A percentile compares a stretch with the other conserved stretches of the same genome.
Conservation (phyloP, 2,329 filamentous ascomycete species). For the Calonectria fujianensis region DNA sequence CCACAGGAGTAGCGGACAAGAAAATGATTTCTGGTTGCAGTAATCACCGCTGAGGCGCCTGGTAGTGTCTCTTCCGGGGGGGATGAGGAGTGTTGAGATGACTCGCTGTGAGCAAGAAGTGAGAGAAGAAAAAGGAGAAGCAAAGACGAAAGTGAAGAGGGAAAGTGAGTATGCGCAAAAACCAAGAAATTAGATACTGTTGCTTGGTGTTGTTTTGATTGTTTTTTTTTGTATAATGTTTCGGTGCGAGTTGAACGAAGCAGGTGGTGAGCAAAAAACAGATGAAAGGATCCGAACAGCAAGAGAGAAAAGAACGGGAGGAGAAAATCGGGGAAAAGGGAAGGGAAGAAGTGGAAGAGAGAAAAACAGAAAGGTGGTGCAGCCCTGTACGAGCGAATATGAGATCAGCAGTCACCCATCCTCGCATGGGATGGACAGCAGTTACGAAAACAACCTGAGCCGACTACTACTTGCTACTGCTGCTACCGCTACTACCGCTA, state of each 20-base stretch:
- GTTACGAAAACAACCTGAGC: constrained; percentile 41
- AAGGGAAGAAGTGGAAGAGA: constrained; percentile 35
- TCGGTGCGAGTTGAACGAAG: constrained; percentile 19
- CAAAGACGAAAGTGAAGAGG: neutral
- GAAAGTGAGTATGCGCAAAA: neutral
- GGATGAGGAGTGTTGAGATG: constrained; percentile 30
- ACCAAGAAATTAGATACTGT: constrained; percentile 34
- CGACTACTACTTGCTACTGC: constrained; percentile 10
- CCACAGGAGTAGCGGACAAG: constrained; percentile 52
- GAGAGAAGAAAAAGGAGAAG: constrained; percentile 3
- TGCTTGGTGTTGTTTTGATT: constrained; percentile 1
- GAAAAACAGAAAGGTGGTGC: constrained; percentile 35
- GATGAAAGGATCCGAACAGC: constrained; percentile 33
- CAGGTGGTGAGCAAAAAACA: constrained; percentile 22
- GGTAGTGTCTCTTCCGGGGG: constrained; percentile 26
- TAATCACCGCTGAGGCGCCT: constrained; percentile 45
- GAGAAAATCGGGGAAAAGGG: constrained; percentile 41
- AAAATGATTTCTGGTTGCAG: constrained; percentile 47
- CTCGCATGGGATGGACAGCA: constrained; percentile 38
- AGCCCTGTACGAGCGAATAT: constrained; percentile 46
- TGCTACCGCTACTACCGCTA: neutral
- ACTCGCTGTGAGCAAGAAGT: constrained; percentile 24
- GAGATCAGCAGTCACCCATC: constrained; percentile 51
- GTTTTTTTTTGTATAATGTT: neutral
- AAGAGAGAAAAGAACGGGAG: constrained; percentile 46